Percentiles rank a stretch among this genome's conserved stretches.
phyloP scores from a whole-genome alignment of 2,329 filamentous ascomycete species.

The Lachnellula hyalina region DNA sequence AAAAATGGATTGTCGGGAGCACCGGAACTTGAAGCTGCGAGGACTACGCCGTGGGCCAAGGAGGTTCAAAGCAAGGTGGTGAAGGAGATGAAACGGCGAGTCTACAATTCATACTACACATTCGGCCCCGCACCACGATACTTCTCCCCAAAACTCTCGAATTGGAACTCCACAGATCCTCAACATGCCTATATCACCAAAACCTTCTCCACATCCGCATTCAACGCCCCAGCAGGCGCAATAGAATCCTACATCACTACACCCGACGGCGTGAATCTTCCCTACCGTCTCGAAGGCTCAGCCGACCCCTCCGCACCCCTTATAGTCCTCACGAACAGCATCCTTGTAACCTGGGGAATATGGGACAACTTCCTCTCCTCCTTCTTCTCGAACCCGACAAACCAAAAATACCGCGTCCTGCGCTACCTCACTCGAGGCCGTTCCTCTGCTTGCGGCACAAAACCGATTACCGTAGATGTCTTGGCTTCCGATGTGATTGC shows the following conservation, averaged over 20 bases:
- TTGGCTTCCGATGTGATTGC: slow-evolving; percentile 62
- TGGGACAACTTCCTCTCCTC: slow-evolving; percentile 65
- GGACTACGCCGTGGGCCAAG: slow-evolving; percentile 55
- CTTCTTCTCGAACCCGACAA: slow-evolving; percentile 23
- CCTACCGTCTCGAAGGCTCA: slow-evolving; percentile 72
- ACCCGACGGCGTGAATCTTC: slow-evolving; percentile 61
- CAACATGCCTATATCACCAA: slow-evolving; percentile 20
- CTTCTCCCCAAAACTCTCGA: slow-evolving; percentile 36
- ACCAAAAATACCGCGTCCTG: slow-evolving; percentile 59
- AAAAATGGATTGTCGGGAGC: slow-evolving; percentile 59
- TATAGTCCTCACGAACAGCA: slow-evolving; percentile 73
- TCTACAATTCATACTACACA: slow-evolving; percentile 70
- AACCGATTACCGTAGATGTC: slow-evolving; percentile 40
- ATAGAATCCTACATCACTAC: slow-evolving; percentile 66
- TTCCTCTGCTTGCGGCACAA: slow-evolving; percentile 12
- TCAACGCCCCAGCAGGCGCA: slow-evolving; percentile 41
- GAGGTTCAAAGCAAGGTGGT: slow-evolving; percentile 56
- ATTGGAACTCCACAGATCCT: slow-evolving; percentile 44
- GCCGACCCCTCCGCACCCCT: slow-evolving; percentile 61
- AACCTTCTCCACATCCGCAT: slow-evolving; percentile 32
- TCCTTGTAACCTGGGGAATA: slow-evolving; percentile 72
- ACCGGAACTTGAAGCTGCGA: slow-evolving; percentile 57
- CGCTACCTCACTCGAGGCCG: slow-evolving; percentile 71
- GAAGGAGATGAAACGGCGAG: slow-evolving; percentile 49
- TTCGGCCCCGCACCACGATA: slow-evolving; percentile 73